A percentile compares a stretch with the other conserved stretches of the same genome.
phyloP scores from a whole-genome alignment of 345 rosid species.

The Pseudoturritis turrita region DNA sequence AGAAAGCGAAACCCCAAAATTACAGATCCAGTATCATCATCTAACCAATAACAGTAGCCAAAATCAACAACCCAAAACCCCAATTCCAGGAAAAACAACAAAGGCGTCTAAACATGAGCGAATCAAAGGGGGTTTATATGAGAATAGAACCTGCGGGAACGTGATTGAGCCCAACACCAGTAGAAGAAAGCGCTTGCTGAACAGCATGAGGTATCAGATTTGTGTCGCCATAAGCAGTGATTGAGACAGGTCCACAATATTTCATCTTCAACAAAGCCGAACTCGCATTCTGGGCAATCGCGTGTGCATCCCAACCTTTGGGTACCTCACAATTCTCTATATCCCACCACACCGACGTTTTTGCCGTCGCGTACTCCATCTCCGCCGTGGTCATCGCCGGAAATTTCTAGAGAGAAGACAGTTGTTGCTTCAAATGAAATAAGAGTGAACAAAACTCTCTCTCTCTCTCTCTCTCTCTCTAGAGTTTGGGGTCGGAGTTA shows the following conservation, averaged over 20 bases:
- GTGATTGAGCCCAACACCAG: conserved; percentile 81
- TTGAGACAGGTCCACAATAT: conserved; percentile 72
- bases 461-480: background rate
- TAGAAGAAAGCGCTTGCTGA: conserved; percentile 79
- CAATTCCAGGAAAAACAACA: background rate
- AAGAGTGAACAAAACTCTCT: background rate
- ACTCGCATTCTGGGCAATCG: conserved; percentile 66
- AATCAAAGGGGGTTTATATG: too few species aligned
- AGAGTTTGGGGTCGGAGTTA: background rate
- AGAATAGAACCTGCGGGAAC: conserved; percentile 98
- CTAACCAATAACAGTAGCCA: background rate
- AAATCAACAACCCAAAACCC: background rate
- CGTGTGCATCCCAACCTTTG: conserved; percentile 52
- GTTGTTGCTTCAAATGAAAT: background rate
- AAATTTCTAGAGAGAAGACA: background rate
- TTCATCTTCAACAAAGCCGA: conserved; percentile 63
- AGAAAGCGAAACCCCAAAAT: background rate
- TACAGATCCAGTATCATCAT: background rate
- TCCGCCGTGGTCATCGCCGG: background rate
- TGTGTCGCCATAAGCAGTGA: conserved; percentile 85
- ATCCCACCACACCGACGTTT: conserved; percentile 96
- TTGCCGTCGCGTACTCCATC: conserved; percentile 48
- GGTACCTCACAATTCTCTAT: conserved; percentile 90
- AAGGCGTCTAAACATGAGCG: too few species aligned
- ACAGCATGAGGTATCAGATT: conserved; percentile 46